Conservation (phyloP, 2,329 filamentous ascomycete species). For the Penicillium sp. region DNA sequence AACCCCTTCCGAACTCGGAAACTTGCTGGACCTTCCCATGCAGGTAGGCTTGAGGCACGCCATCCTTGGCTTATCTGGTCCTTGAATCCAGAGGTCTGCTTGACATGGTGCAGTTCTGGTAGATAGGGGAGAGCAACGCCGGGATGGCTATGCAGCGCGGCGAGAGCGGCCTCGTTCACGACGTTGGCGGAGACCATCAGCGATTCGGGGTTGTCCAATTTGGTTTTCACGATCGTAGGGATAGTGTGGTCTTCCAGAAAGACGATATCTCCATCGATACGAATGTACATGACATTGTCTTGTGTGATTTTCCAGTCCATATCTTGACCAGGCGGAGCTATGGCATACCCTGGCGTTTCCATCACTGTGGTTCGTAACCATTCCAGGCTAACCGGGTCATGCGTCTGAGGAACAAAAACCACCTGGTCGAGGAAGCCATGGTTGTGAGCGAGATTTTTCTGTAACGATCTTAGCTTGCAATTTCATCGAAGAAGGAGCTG, state of each 20-base stretch:
- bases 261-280: constrained; percentile 46
- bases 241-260: constrained; percentile 50
- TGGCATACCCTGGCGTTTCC: constrained; percentile 30
- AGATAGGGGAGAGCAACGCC: constrained; percentile 56
- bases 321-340: constrained; percentile 9
- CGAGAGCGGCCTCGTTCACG: constrained; percentile 57
- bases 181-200: constrained; percentile 58
- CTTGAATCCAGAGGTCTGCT: constrained; percentile 18
- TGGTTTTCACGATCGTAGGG: constrained; percentile 55
- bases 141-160: constrained; percentile 56
- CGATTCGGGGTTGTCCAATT: constrained; percentile 52
- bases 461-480: neutral
- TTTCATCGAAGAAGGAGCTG: neutral
- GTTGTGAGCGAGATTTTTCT: constrained; percentile 41
- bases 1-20: constrained; percentile 31
- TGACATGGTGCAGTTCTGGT: constrained; percentile 42
- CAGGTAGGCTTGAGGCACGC: constrained; percentile 34
- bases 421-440: constrained; percentile 46
- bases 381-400: constrained; percentile 34
- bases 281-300: constrained; percentile 39
- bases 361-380: constrained; percentile 37
- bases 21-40: constrained; percentile 32
- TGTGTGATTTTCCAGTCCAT: constrained; percentile 18
- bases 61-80: constrained; percentile 26
- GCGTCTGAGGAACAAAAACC: constrained; percentile 43